Percentiles rank a stretch among this genome's conserved stretches.
Evolutionary conservation across 2,329 filamentous ascomycete genomes (phyloP).

Genomic region (Scedosporium apiospermum): DNA sequence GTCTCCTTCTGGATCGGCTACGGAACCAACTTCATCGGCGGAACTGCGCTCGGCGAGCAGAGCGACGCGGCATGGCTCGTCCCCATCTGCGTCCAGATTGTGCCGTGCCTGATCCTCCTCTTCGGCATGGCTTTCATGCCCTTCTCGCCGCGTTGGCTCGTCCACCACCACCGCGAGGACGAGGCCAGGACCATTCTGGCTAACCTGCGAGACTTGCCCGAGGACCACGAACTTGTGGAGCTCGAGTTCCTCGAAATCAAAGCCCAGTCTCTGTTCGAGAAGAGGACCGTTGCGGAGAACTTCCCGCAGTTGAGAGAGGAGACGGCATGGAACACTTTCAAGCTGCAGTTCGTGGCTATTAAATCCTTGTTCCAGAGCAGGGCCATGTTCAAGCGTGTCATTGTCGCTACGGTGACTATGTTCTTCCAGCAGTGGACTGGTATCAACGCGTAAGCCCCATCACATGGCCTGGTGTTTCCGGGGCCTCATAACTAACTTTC

Average conservation of each 20-base stretch:
- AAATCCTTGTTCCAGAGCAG: conserved; percentile 53
- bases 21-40: conserved; percentile 59
- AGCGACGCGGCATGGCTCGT: conserved; percentile 64
- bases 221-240: conserved; percentile 58
- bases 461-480: background rate
- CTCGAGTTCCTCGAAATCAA: conserved; percentile 79
- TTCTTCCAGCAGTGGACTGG: conserved; percentile 38
- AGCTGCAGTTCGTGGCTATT: conserved; percentile 60
- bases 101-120: conserved; percentile 56
- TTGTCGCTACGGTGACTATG: conserved; percentile 54
- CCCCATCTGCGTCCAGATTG: conserved; percentile 62
- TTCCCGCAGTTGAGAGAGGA: conserved; percentile 56
- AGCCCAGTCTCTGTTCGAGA: conserved; percentile 68
- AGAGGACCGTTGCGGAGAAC: conserved; percentile 55
- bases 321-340: conserved; percentile 54
- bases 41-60: conserved; percentile 35
- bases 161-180: conserved; percentile 58
- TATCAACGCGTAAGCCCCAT: background rate
- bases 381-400: conserved; percentile 58
- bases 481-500: background rate
- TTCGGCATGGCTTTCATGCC: conserved; percentile 72
- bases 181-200: conserved; percentile 58
- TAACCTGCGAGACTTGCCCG: conserved; percentile 49
- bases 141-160: conserved; percentile 66
- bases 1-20: conserved; percentile 55